Evolutionary conservation across 1,284 basidiomycete genomes (phyloP), one percentile per base, ranked within the genome.

Genomic region (Meira nashicola): DNA sequence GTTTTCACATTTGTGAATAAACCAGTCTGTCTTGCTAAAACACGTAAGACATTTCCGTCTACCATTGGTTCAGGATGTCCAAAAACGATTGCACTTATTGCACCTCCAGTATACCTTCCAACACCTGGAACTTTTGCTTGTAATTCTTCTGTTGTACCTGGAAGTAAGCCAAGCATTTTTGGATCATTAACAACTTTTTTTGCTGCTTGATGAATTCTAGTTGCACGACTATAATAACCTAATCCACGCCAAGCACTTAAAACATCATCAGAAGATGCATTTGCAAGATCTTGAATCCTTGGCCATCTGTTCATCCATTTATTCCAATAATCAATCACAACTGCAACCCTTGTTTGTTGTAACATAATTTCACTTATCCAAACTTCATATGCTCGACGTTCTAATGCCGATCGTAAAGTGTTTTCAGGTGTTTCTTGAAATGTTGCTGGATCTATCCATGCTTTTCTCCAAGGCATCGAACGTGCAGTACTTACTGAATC

Each of bases 301-400:
- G 75, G 75, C 68, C 71, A 77, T 23, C 64, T 63, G 5, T 55
- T 46, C 65, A 73, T 73, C 75, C 75, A 77, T n/a, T 59, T 61
- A n/a, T 58, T 48, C 65, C 65, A 78, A 57, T 73, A 76, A 11
- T 54, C 52, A 28, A 68, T 69, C 54, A 78, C 72, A 2, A 72
- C 76, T 47, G 65, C 63, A n/a, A 76, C 74, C 12, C 66, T 92
- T 0, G 94, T 97, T 79, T 98, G 94, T 77, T 98, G 94, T 6
- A 96, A 83, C 94, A 97, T 97, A 65, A 96, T 88, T 79, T 96
- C 92, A 11, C 88, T 90, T 47, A 95, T 83, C 87, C 88, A 90
- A 11, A 90, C 88, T 86, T 90, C 63, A 41, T 60, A 77, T 14
- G 76, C 59, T 19, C 65, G 58, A 21, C 53, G 52, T 53, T 63